Base-by-base conservation (phyloP, 352 stramenopile species). In the Phytophthora melonis region DNA sequence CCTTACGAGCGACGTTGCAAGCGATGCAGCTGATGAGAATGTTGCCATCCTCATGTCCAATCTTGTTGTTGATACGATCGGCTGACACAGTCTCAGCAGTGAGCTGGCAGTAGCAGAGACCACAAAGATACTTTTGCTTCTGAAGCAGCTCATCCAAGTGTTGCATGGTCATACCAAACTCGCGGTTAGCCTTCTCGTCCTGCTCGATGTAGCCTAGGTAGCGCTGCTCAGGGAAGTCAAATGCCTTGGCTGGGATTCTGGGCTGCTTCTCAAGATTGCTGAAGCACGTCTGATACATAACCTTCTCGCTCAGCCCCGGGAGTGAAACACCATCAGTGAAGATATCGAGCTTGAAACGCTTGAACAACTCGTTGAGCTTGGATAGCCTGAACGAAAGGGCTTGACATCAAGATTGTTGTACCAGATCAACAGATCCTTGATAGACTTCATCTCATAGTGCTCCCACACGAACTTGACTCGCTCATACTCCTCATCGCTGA, bases 331-430 rank as follows among this genome's bases (percentile, higher is more conserved):
- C 69, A 63, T 76, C 69, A 18, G 39, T 56, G 30, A 72, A 25
- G 72, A 76, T 77, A 54, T 77, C 70, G 1, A 77, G 70, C 19
- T 52, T 36, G 21, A 77, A 77, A 23, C 58, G 21, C 7, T 65
- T 63, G 50, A 66, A 73, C 18, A 77, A 55, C 27, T 72, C 50
- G 58, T 14, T 77, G 70, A 2, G 45, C 58, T 3, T 55, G 54
- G 23, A 75, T 68, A 59, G 68, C 68, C 23, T 70, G 58, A 23
- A 57, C 43, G 36, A 82, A n/a, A 82, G 25, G 75, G 72, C 18
- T 50, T 32, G 27, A 83, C 76, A 70, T 83, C 76, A 13, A 80
- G 64, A 68, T 78, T 80, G 47, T 78, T 83, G 43, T 83, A 80
- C 73, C 76, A 34, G 30, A 34, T 34, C 5, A 34, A 8, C 5